These are phyloP conservation scores for Skeletonema menzelii DNA, from an alignment of 108 stramenopile species.

Conservation along the genomic window DNA sequence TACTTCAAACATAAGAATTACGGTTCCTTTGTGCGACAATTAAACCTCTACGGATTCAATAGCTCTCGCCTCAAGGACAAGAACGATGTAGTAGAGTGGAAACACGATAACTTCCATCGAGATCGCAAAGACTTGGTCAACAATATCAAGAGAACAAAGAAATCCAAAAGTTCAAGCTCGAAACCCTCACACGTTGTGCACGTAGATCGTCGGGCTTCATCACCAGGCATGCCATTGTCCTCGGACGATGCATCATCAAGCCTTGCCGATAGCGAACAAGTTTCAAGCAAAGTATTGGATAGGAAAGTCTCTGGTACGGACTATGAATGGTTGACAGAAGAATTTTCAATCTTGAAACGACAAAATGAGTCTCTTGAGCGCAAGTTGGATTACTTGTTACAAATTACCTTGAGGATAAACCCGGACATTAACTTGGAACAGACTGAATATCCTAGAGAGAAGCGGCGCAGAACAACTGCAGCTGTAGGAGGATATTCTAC, in stretches of 20 bases:
- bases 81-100: conserved; percentile 22
- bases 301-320: not conserved
- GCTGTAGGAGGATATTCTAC: not conserved
- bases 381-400: conserved; percentile 8
- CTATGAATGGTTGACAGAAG: conserved; percentile 25
- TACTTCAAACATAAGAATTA: conserved; percentile 61
- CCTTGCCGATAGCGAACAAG: not conserved
- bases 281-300: not conserved
- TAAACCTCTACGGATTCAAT: conserved; percentile 58
- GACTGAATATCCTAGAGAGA: conserved; percentile 2
- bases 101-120: conserved; percentile 15
- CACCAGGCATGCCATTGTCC: conserved; percentile 5
- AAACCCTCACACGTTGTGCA: conserved; percentile 14
- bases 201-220: conserved; percentile 10
- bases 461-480: conserved; percentile 1
- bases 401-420: conserved; percentile 16
- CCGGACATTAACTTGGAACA: not conserved
- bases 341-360: conserved; percentile 22
- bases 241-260: conserved; percentile 21
- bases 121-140: conserved; percentile 18
- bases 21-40: conserved; percentile 54
- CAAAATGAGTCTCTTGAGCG: conserved; percentile 25
- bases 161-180: not conserved
- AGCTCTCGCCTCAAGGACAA: conserved; percentile 14
- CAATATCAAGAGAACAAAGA: conserved; percentile 22